These are phyloP conservation scores for Lecanicillium sp. DNA, from an alignment of 2,329 filamentous ascomycete species.

Conservation along the genomic window DNA sequence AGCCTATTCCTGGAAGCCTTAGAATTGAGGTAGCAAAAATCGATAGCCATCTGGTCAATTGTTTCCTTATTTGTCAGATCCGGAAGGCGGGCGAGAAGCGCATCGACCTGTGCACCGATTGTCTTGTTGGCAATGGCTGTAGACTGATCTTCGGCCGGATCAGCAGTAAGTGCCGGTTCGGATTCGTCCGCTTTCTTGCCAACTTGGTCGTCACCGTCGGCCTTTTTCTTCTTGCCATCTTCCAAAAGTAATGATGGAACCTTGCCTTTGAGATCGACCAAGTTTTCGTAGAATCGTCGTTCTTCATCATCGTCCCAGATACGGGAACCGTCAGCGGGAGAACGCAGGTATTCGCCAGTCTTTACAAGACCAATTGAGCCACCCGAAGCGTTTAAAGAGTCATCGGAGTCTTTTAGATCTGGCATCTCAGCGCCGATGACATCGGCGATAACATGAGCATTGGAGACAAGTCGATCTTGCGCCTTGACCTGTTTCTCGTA, in stretches of 20 bases:
- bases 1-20: conserved; percentile 94
- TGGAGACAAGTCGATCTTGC: conserved; percentile 83
- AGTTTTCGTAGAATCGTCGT: conserved; percentile 93
- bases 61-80: conserved; percentile 87
- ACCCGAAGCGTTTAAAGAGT: conserved; percentile 57
- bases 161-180: conserved; percentile 42
- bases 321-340: conserved; percentile 81
- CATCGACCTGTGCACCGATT: conserved; percentile 93
- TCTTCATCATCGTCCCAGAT: conserved; percentile 99
- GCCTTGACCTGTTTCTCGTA: conserved; percentile 91
- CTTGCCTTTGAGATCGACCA: conserved; percentile 91
- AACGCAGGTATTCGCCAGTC: conserved; percentile 84
- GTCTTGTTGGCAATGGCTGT: conserved; percentile 97
- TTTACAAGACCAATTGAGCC: conserved; percentile 90
- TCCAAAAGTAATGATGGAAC: conserved; percentile 91
- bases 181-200: conserved; percentile 63
- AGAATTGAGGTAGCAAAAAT: conserved; percentile 97
- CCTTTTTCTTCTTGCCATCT: conserved; percentile 90
- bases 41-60: conserved; percentile 86
- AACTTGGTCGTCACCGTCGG: conserved; percentile 72
- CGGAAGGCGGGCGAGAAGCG: conserved; percentile 77
- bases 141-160: conserved; percentile 71
- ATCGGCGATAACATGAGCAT: conserved; percentile 87
- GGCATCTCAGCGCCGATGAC: conserved; percentile 89
- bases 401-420: conserved; percentile 77